Conservation (phyloP, 148 eudicot species). For the Arctostaphylos glauca region DNA sequence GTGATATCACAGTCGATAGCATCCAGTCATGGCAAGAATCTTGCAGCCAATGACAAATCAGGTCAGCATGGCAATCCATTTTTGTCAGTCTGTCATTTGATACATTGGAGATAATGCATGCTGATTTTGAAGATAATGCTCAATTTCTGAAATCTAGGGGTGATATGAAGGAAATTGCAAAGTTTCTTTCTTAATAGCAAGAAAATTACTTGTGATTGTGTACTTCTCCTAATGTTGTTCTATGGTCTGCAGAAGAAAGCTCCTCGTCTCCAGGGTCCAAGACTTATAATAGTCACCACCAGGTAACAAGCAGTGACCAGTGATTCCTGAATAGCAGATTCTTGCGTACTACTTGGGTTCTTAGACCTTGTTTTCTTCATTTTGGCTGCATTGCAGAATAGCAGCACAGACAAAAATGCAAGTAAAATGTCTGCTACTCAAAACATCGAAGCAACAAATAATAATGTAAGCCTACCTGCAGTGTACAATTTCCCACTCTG, state of each 20-base stretch:
- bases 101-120: background rate
- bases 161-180: background rate
- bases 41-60: conserved; percentile 30
- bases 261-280: conserved; percentile 34
- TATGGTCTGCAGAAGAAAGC: conserved; percentile 51
- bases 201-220: background rate
- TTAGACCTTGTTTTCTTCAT: conserved; percentile 9
- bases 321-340: background rate
- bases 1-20: conserved; percentile 67
- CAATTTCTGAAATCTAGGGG: background rate
- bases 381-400: conserved; percentile 40
- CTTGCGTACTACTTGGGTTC: background rate
- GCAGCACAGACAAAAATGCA: conserved; percentile 28
- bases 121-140: background rate
- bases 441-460: conserved; percentile 28
- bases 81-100: background rate
- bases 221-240: background rate
- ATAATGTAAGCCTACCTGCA: conserved; percentile 41
- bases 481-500: background rate
- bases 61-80: conserved; percentile 40
- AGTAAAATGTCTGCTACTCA: conserved; percentile 30
- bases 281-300: conserved; percentile 30
- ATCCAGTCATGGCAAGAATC: conserved; percentile 37
- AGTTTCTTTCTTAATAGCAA: background rate
- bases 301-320: conserved; percentile 38